Conservation (phyloP, 331 rosid genomes). For the Pyrus hybrid region DNA sequence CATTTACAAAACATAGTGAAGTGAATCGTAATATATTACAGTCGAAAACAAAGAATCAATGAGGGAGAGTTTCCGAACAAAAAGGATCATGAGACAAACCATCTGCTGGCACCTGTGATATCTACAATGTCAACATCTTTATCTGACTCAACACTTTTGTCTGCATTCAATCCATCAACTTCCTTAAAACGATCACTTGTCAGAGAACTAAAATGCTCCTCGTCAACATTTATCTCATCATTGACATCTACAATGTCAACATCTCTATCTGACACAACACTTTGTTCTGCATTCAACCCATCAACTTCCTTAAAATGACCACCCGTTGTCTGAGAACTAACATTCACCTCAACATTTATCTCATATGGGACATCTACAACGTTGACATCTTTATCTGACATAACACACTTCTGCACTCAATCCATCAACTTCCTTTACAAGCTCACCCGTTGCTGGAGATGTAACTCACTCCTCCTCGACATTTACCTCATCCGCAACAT, state of each 20-base stretch:
- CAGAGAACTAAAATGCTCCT: slow-evolving; percentile 18
- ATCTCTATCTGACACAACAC: slow-evolving; percentile 7
- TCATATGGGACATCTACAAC: slow-evolving; percentile 9
- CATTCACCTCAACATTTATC: slow-evolving; percentile 12
- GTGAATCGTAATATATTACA: neutral
- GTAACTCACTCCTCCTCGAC: slow-evolving; percentile 12
- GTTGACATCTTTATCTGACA: slow-evolving; percentile 6
- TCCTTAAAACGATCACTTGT: slow-evolving; percentile 19
- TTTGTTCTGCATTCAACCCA: neutral
- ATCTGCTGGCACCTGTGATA: slow-evolving; percentile 7
- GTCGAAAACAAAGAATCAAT: neutral
- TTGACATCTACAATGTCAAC: slow-evolving; percentile 4
- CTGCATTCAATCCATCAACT: slow-evolving; percentile 7
- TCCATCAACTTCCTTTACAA: slow-evolving; percentile 15
- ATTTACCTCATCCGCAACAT: slow-evolving; percentile 8
- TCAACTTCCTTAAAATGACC: slow-evolving; percentile 21
- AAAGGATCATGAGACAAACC: slow-evolving; percentile 30
- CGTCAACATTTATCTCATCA: slow-evolving; percentile 13
- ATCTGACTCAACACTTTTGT: slow-evolving; percentile 12
- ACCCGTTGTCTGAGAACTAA: slow-evolving; percentile 11
- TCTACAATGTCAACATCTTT: slow-evolving; percentile 10
- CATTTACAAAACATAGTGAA: slow-evolving; percentile 11
- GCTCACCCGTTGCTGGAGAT: slow-evolving; percentile 17
- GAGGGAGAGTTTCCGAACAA: slow-evolving; percentile 1
- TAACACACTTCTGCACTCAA: neutral